A percentile compares a stretch with the other conserved stretches of the same genome.
Conservation (phyloP, 2,329 filamentous ascomycete genomes). For the Aschersonia sp. region DNA sequence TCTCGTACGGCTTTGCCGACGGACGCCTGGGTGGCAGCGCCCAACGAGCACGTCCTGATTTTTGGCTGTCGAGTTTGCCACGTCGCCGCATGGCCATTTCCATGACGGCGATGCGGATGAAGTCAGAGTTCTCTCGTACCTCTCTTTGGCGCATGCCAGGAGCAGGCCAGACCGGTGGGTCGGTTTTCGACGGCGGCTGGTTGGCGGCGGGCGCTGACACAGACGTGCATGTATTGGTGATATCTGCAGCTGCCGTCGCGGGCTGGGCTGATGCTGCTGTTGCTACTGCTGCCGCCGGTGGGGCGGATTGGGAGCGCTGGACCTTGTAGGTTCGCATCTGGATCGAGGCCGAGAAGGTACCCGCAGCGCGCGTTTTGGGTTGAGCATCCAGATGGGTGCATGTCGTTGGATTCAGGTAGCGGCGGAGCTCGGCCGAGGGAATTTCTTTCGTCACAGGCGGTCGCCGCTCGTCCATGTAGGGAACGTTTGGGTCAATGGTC, state of each 20-base stretch:
- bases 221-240: background rate
- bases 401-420: conserved; percentile 52
- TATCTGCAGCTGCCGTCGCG: conserved; percentile 6
- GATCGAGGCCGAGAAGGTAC: conserved; percentile 47
- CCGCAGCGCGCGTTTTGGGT: conserved; percentile 9
- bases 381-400: conserved; percentile 16
- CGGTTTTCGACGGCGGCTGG: conserved; percentile 13
- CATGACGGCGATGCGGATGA: conserved; percentile 57
- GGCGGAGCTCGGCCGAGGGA: conserved; percentile 49
- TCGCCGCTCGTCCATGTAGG: conserved; percentile 52
- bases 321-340: conserved; percentile 60
- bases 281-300: conserved; percentile 11
- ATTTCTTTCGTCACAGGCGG: conserved; percentile 48
- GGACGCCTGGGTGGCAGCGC: conserved; percentile 50
- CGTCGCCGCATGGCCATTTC: conserved; percentile 57
- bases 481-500: conserved; percentile 50
- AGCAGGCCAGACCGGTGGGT: conserved; percentile 16
- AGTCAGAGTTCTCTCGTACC: conserved; percentile 56
- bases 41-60: conserved; percentile 53
- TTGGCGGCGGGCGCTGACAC: background rate
- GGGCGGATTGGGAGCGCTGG: conserved; percentile 28
- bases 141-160: conserved; percentile 46
- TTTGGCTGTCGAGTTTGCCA: conserved; percentile 51
- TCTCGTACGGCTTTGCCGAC: conserved; percentile 36
- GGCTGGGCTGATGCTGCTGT: conserved; percentile 11